These are phyloP conservation scores for Piloderma croceum DNA, from an alignment of 768 basidiomycete genomes.

Conservation along the genomic window DNA sequence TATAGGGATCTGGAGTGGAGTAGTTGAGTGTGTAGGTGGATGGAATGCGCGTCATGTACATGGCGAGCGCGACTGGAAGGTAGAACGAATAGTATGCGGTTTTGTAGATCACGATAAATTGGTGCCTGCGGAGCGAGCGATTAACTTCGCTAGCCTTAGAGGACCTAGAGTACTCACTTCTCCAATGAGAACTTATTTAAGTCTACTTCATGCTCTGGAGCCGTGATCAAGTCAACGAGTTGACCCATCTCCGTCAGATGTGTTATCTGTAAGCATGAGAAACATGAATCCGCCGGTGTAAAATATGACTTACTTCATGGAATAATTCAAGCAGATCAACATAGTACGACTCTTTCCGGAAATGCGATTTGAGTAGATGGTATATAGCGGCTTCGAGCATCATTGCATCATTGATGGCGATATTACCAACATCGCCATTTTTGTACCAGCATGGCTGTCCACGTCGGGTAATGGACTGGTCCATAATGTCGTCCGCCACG, in stretches of 20 bases:
- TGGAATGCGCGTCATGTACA: constrained; percentile 70
- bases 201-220: constrained; percentile 86
- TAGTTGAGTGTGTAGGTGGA: constrained; percentile 34
- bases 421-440: constrained; percentile 51
- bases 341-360: constrained; percentile 76
- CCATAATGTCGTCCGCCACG: constrained; percentile 98
- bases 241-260: constrained; percentile 97
- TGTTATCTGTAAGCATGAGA: constrained; percentile 37
- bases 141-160: not conserved
- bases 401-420: constrained; percentile 95
- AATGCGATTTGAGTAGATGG: constrained; percentile 80
- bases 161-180: constrained; percentile 43
- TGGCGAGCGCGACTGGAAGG: constrained; percentile 92
- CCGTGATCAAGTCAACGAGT: constrained; percentile 92
- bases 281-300: not conserved
- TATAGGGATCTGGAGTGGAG: constrained; percentile 52
- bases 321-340: constrained; percentile 87
- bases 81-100: constrained; percentile 98
- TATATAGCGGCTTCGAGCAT: constrained; percentile 96
- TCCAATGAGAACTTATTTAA: constrained; percentile 81
- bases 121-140: constrained; percentile 49
- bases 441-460: constrained; percentile 95
- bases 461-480: constrained; percentile 85
- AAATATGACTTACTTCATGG: constrained; percentile 56
- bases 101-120: constrained; percentile 93